These are phyloP conservation scores for Dioscorea cayenensis DNA, from an alignment of 116 monocot species.

Conservation along the genomic window DNA sequence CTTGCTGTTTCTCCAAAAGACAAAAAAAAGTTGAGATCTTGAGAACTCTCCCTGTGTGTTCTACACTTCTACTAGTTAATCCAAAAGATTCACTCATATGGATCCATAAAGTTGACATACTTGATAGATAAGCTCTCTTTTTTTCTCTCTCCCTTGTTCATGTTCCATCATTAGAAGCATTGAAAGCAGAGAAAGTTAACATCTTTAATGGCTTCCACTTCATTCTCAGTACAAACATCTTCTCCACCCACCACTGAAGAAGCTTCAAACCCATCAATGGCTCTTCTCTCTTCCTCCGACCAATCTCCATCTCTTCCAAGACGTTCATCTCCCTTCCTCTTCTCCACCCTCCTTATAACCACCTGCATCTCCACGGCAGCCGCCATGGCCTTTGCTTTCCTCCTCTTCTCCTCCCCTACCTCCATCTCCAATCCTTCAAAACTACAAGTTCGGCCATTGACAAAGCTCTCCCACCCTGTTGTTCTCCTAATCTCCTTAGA, in stretches of 20 bases:
- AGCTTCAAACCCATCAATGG: neutral
- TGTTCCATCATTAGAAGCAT: neutral
- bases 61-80: too few relatives aligned
- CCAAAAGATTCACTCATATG: neutral
- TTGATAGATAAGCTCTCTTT: too few relatives aligned
- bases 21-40: too few relatives aligned
- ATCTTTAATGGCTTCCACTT: neutral
- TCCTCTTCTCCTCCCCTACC: neutral
- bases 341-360: slow-evolving; percentile 8
- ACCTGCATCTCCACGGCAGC: slow-evolving; percentile 1
- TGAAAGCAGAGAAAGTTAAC: neutral
- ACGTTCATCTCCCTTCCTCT: neutral
- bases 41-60: too few relatives aligned
- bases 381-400: slow-evolving; percentile 1
- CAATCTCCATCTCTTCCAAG: neutral
- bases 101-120: neutral
- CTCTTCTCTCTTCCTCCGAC: slow-evolving; percentile 10
- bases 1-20: too few relatives aligned
- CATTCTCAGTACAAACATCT: too few relatives aligned
- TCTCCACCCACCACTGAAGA: neutral
- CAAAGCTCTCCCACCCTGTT: slow-evolving; percentile 35
- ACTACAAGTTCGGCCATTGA: slow-evolving; percentile 8
- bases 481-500: slow-evolving; percentile 68
- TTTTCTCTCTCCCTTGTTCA: too few relatives aligned
- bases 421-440: neutral